Conservation (phyloP, 2,329 filamentous ascomycete species). For the Fusarium devonianum region DNA sequence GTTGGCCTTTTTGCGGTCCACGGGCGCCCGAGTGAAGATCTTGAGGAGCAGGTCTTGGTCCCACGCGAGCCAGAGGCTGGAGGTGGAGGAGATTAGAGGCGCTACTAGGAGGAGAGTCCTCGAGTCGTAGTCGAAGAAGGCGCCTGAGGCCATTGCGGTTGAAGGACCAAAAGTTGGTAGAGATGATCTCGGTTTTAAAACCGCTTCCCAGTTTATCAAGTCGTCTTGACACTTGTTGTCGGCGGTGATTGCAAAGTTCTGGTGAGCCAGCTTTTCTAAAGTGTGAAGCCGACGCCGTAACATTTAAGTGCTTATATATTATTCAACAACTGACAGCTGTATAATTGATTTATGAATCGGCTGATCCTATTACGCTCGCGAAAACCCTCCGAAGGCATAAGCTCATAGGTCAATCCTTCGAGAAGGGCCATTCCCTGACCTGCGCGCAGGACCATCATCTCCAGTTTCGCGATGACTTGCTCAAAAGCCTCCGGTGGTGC, state of each 20-base stretch:
- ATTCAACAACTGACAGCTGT: no score
- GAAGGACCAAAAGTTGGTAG: no score
- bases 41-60: constrained; percentile 55
- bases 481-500: constrained; percentile 28
- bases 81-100: constrained; percentile 56
- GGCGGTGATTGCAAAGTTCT: no score
- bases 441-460: neutral
- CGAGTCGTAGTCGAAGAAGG: constrained; percentile 51
- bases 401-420: neutral
- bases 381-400: constrained; percentile 25
- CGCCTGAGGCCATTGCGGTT: constrained; percentile 52
- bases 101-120: constrained; percentile 50
- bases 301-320: no score
- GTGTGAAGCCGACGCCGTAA: no score
- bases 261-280: no score
- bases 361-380: constrained; percentile 6
- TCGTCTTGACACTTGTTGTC: no score
- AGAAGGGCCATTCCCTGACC: constrained; percentile 5
- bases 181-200: neutral
- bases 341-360: neutral
- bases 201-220: no score
- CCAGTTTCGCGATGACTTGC: neutral
- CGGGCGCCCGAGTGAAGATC: constrained; percentile 44
- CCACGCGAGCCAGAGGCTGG: constrained; percentile 53
- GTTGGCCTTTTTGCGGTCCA: constrained; percentile 43